These are phyloP conservation scores for Suhomyces pyralidae DNA, from an alignment of 805 yeast species.

Conservation along the genomic window DNA sequence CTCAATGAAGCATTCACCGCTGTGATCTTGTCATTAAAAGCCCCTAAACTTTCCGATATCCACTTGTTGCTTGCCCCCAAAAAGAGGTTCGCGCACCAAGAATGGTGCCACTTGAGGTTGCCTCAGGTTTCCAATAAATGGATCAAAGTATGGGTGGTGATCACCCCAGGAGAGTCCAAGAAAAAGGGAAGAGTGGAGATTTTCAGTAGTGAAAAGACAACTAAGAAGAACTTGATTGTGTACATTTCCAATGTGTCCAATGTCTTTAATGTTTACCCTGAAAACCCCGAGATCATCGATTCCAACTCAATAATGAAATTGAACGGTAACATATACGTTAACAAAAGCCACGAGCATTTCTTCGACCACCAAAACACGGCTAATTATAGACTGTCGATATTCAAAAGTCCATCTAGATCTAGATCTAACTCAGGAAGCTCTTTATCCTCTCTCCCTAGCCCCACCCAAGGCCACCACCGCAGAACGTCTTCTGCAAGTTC, in stretches of 20 bases:
- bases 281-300: slow-evolving; percentile 54
- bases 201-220: slow-evolving; percentile 46
- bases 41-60: slow-evolving; percentile 53
- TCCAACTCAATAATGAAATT: slow-evolving; percentile 54
- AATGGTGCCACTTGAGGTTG: slow-evolving; percentile 62
- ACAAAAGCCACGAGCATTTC: slow-evolving; percentile 35
- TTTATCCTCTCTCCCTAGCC: slow-evolving; percentile 11
- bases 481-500: slow-evolving; percentile 26
- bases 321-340: slow-evolving; percentile 52
- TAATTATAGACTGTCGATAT: background rate
- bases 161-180: slow-evolving; percentile 45
- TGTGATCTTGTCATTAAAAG: slow-evolving; percentile 57
- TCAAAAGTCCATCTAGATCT: slow-evolving; percentile 9
- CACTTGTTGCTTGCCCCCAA: slow-evolving; percentile 53
- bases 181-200: slow-evolving; percentile 53
- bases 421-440: slow-evolving; percentile 19
- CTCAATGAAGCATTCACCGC: slow-evolving; percentile 66
- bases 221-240: slow-evolving; percentile 51
- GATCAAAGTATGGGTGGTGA: slow-evolving; percentile 52
- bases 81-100: slow-evolving; percentile 47
- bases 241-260: slow-evolving; percentile 44
- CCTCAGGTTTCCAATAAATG: slow-evolving; percentile 58
- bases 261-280: slow-evolving; percentile 59
- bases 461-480: slow-evolving; percentile 14
- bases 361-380: slow-evolving; percentile 13